Percentiles rank a stretch among this genome's conserved stretches.
Evolutionary conservation across 2,329 filamentous ascomycete species (phyloP).

Genomic region (Colletotrichum spaethianum): DNA sequence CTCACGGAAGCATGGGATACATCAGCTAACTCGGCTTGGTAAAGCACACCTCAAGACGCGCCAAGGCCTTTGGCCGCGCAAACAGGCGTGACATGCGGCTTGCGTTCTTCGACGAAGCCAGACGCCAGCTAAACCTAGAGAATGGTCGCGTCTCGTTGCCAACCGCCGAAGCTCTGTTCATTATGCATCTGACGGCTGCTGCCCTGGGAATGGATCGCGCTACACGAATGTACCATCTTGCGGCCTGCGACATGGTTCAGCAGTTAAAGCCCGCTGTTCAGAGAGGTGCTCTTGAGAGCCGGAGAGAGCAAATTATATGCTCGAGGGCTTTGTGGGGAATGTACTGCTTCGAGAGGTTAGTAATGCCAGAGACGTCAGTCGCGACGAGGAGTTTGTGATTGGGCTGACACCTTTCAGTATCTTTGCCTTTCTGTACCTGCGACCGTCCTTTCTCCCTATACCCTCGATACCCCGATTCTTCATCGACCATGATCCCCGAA

Average conservation of each 20-base stretch:
- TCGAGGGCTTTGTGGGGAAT: conserved; percentile 42
- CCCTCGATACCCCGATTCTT: neutral
- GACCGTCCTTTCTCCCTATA: neutral
- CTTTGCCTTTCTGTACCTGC: neutral
- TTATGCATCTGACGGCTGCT: conserved; percentile 41
- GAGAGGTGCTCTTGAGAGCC: neutral
- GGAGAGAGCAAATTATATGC: conserved; percentile 14
- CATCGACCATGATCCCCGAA: neutral
- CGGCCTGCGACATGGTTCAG: conserved; percentile 43
- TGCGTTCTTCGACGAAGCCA: conserved; percentile 45
- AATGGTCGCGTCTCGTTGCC: conserved; percentile 41
- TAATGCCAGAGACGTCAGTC: neutral
- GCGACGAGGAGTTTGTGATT: neutral
- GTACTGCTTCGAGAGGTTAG: conserved; percentile 44
- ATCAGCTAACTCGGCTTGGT: neutral
- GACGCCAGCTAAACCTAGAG: conserved; percentile 45
- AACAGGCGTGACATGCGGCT: conserved; percentile 40
- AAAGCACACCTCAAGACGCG: conserved; percentile 44
- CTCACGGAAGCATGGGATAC: neutral
- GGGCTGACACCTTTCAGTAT: conserved; percentile 1
- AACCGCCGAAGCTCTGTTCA: conserved; percentile 44
- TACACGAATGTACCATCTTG: conserved; percentile 43
- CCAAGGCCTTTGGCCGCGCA: conserved; percentile 38
- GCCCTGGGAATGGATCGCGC: conserved; percentile 38
- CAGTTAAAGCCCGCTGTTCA: neutral